Conservation (phyloP, 148 eudicot species). For the Gaultheria prostrata region DNA sequence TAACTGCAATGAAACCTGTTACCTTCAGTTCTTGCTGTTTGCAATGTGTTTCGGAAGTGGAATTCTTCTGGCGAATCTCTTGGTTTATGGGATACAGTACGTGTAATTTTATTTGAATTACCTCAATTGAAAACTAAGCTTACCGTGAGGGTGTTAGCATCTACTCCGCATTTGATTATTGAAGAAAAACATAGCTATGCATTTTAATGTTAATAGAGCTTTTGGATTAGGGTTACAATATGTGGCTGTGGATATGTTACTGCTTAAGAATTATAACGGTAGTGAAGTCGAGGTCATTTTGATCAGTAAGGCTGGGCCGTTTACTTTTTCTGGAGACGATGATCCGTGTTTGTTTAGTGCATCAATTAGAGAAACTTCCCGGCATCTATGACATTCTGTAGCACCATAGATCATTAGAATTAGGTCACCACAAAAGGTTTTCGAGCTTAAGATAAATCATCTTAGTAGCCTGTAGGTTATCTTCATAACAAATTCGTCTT, state of each 20-base stretch:
- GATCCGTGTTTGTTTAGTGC: neutral
- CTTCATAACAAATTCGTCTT: neutral
- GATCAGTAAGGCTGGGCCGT: neutral
- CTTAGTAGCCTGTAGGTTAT: neutral
- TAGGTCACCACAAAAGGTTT: neutral
- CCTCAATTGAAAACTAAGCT: neutral
- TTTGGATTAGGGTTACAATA: neutral
- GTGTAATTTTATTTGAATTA: neutral
- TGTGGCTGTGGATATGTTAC: neutral
- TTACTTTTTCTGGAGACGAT: neutral
- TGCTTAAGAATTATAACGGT: neutral
- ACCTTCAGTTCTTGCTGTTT: conserved; percentile 10
- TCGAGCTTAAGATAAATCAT: neutral
- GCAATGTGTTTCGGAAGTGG: neutral
- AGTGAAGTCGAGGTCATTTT: neutral
- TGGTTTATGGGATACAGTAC: neutral
- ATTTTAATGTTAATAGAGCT: neutral
- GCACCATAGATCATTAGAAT: neutral
- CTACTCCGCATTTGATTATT: neutral
- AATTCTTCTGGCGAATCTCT: neutral
- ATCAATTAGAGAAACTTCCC: neutral
- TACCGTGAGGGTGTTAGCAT: neutral
- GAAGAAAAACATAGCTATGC: neutral
- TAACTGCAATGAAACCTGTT: neutral
- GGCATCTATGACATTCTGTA: neutral